A percentile compares a stretch with the other conserved stretches of the same genome.
phyloP scores from a whole-genome alignment of 163 green algal species.

The Chloromonas sp. region DNA sequence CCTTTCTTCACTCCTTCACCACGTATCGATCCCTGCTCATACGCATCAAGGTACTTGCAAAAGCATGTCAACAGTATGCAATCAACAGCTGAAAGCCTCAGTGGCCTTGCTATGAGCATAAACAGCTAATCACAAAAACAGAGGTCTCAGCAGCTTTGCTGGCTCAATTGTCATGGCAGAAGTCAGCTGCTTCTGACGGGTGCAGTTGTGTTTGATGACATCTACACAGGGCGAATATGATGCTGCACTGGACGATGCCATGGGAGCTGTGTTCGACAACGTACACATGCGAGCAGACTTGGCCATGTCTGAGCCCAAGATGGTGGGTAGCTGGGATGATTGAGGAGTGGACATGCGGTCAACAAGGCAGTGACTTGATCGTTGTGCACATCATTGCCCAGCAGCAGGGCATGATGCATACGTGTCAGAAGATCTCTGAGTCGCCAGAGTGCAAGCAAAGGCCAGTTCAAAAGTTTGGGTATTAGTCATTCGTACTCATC shows the following conservation, averaged over 20 bases:
- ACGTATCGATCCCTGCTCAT: slow-evolving; percentile 57
- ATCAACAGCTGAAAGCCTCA: too few species aligned
- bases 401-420: not conserved
- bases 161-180: too few species aligned
- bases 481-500: too few species aligned
- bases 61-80: too few species aligned
- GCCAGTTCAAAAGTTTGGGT: too few species aligned
- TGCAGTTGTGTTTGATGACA: too few species aligned
- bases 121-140: too few species aligned
- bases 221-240: slow-evolving; percentile 36
- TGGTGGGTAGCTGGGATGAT: slow-evolving; percentile 12
- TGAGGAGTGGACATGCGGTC: not conserved
- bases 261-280: slow-evolving; percentile 53
- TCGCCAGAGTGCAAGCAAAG: too few species aligned
- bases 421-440: too few species aligned
- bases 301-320: slow-evolving; percentile 36
- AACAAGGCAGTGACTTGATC: not conserved
- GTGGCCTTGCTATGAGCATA: too few species aligned
- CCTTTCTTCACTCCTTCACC: slow-evolving; percentile 64
- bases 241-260: slow-evolving; percentile 46
- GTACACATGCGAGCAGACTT: slow-evolving; percentile 59
- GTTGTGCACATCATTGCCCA: not conserved
- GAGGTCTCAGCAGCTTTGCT: too few species aligned
- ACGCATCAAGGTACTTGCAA: slow-evolving; percentile 31
- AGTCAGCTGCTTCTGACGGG: too few species aligned